Base-by-base conservation (phyloP, 805 yeast genomes). In the Lachancea fermentati region DNA sequence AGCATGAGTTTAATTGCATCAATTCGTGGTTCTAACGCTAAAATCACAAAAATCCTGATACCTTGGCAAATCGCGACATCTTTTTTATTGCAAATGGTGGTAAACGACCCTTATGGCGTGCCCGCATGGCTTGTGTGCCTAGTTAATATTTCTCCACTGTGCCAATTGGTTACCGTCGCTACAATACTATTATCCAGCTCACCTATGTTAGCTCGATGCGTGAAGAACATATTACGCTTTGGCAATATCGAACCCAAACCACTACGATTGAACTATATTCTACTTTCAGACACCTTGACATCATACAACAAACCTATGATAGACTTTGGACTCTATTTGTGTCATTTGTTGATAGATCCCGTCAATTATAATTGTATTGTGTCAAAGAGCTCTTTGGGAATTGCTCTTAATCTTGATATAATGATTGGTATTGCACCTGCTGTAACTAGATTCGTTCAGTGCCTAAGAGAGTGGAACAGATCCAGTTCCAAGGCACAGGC, bases 221-320 rank as follows among this genome's bases (percentile, higher is more conserved):
- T 37, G 31, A 4, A 19, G 51, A 2, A 57, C 65, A 18, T 49
- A 56, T 38, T 30, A 54, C 19, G 50, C 60, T 30, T 65, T 61
- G 40, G 16, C 48, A 4, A 39, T 56, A 30, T 60, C 71, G 50
- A 64, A 58, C 46, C 73, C 61, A 36, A 48, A 49, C 46, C 55
- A 40, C 56, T 44, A 58, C 66, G 58, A 69, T 75, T 58, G 37
- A 64, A 57, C 41, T 97, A 91, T 57, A 84, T 91, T 29, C 62
- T 93, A 34, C 58, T 89, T 11, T 78, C 95, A 5, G 98, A 91
- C 65, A 78, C 88, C 4, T 66, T 93, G 34, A 83, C 94, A 0
- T 87, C 96, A 0, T 87, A 83, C 57, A 68, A 86, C 3, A 79
- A 79, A 54, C 84, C 87, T 0, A 52, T 86, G 35, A 80, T 84